phyloP scores from a whole-genome alignment of 225 moss, liverwort and hornwort genomes.

The Ulota crispa region DNA sequence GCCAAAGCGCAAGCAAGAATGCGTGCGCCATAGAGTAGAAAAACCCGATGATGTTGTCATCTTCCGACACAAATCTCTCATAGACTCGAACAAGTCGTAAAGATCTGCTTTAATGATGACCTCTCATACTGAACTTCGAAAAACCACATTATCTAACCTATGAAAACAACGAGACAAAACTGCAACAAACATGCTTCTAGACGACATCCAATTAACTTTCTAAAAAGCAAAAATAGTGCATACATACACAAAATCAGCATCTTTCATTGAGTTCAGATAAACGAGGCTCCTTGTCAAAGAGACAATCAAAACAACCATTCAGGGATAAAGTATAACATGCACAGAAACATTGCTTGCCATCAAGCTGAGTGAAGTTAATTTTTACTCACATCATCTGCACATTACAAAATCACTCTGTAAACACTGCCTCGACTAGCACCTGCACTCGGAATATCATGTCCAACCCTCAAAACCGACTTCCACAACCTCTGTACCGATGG shows the following conservation, averaged over 20 bases:
- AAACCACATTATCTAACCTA: not conserved
- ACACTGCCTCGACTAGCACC: slow-evolving; percentile 44
- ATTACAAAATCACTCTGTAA: not conserved
- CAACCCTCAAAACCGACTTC: slow-evolving; percentile 42
- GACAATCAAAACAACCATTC: not conserved
- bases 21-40: not conserved
- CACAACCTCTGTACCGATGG: not conserved
- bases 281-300: not conserved
- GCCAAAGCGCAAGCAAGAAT: slow-evolving; percentile 8
- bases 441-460: slow-evolving; percentile 20
- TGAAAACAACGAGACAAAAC: not conserved
- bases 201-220: not conserved
- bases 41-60: not conserved
- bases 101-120: slow-evolving; percentile 27
- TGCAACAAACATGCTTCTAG: not conserved
- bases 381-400: slow-evolving; percentile 27
- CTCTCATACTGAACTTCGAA: not conserved
- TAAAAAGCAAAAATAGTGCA: fast-evolving
- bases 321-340: no score
- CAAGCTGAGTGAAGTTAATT: not conserved
- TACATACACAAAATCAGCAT: no score
- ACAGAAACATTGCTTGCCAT: not conserved
- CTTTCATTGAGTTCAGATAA: not conserved
- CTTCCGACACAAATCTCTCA: slow-evolving; percentile 31
- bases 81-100: slow-evolving; percentile 19